Percentiles rank a stretch among this genome's conserved stretches.
Evolutionary conservation across 148 eudicot species (phyloP).

Genomic region (Rhododendron molle): DNA sequence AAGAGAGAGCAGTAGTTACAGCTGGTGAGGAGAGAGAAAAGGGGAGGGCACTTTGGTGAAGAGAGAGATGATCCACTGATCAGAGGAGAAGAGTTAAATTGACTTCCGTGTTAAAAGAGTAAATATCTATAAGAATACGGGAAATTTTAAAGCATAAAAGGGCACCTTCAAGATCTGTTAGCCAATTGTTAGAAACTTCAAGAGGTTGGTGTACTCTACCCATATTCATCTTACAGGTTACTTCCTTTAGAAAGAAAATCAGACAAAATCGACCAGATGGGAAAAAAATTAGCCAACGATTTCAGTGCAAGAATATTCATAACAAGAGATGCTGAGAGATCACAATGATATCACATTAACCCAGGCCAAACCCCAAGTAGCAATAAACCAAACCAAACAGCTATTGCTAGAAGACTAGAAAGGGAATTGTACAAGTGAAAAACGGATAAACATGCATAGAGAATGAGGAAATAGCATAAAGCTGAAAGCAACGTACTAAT

Average conservation of each 20-base stretch:
- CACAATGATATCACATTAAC: background rate
- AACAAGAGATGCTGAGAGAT: background rate
- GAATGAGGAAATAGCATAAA: background rate
- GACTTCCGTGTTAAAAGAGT: background rate
- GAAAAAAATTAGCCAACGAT: background rate
- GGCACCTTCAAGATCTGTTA: background rate
- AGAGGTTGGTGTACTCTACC: background rate
- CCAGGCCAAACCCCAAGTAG: background rate
- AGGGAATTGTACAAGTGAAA: background rate
- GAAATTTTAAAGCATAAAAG: background rate
- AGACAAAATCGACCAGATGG: background rate
- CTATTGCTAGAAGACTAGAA: background rate
- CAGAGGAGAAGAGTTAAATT: background rate
- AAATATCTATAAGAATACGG: background rate
- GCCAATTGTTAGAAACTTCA: background rate
- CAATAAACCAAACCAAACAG: background rate
- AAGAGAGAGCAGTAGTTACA: background rate
- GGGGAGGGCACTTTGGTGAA: background rate
- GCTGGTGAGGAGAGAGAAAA: background rate
- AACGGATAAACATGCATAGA: background rate
- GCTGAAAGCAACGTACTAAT: slow-evolving; percentile 44
- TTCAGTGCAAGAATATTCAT: background rate
- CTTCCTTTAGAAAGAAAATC: background rate
- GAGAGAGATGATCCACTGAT: background rate
- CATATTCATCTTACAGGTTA: background rate